These are phyloP conservation scores for Remersonia thermophila DNA, from an alignment of 2,329 filamentous ascomycete species.

Conservation along the genomic window DNA sequence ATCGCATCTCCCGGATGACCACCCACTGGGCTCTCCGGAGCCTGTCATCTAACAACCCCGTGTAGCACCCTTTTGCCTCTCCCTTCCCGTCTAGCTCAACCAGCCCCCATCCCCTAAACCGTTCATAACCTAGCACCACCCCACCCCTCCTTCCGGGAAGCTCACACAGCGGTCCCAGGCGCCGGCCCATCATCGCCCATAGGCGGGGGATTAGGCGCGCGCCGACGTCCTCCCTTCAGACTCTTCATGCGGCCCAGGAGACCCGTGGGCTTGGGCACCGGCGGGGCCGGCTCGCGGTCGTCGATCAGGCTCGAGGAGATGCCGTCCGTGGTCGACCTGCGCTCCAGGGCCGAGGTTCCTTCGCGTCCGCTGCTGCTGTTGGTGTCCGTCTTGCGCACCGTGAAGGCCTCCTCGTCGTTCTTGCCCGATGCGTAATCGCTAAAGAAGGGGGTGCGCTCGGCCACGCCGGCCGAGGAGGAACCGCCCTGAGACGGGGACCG, in stretches of 20 bases:
- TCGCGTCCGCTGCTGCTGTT: constrained; percentile 44
- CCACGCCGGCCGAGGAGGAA: constrained; percentile 20
- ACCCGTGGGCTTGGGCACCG: constrained; percentile 28
- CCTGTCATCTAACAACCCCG: too few species aligned
- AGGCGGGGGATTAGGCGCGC: constrained; percentile 23
- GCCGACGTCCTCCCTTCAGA: constrained; percentile 55
- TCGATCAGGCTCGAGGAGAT: constrained; percentile 5
- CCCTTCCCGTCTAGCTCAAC: too few species aligned
- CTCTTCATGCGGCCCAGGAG: constrained; percentile 73
- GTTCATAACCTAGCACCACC: too few species aligned
- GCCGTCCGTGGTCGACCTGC: constrained; percentile 50
- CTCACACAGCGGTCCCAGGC: constrained; percentile 30
- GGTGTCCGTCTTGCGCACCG: constrained; percentile 28
- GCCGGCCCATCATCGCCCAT: constrained; percentile 14
- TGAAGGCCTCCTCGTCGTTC: constrained; percentile 40
- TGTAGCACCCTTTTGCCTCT: too few species aligned
- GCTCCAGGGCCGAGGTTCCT: constrained; percentile 41
- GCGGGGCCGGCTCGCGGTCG: not conserved
- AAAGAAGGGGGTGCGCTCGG: constrained; percentile 68
- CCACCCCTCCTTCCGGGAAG: too few species aligned
- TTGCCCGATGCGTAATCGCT: constrained; percentile 58
- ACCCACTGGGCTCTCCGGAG: too few species aligned
- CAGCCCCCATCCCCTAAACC: too few species aligned
- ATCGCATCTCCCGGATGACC: too few species aligned
- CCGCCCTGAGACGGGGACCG: constrained; percentile 28